Conservation (phyloP, 2,329 filamentous ascomycete species). For the Sclerotinia nivalis region DNA sequence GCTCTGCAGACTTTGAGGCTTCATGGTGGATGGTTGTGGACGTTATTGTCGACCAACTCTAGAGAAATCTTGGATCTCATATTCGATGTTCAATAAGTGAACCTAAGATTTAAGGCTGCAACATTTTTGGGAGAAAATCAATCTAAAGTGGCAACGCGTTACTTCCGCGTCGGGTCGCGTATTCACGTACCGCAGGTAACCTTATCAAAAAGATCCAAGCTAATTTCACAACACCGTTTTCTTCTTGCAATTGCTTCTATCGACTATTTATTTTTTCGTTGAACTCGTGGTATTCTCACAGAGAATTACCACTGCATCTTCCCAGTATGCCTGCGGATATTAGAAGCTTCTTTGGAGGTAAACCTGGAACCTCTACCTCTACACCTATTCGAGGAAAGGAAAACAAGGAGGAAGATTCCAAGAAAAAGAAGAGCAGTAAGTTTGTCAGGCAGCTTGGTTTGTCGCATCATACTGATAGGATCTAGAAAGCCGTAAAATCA, state of each 20-base stretch:
- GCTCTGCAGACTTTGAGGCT: constrained; percentile 34
- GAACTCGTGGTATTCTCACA: not conserved
- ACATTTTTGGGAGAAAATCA: constrained; percentile 1
- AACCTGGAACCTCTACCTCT: constrained; percentile 51
- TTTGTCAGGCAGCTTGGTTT: not conserved
- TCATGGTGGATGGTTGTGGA: constrained; percentile 35
- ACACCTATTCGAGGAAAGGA: constrained; percentile 50
- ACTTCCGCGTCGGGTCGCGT: constrained; percentile 22
- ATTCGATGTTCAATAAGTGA: not conserved
- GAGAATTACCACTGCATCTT: not conserved
- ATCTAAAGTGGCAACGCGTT: constrained; percentile 23
- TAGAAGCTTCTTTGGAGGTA: constrained; percentile 83
- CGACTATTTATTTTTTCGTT: not conserved
- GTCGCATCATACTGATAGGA: constrained; percentile 24
- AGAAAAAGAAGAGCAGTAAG: constrained; percentile 41
- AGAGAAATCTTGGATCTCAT: constrained; percentile 4
- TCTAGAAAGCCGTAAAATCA: constrained; percentile 63
- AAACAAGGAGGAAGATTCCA: constrained; percentile 38
- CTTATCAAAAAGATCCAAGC: constrained; percentile 1
- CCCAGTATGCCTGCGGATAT: constrained; percentile 81
- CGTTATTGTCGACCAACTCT: constrained; percentile 17
- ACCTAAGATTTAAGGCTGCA: constrained; percentile 3
- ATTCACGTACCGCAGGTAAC: constrained; percentile 14
- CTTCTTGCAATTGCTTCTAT: constrained; percentile 14
- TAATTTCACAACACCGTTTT: constrained; percentile 15